phyloP scores from a whole-genome alignment of 2,329 filamentous ascomycete species.

The Xylariaceae sp. region DNA sequence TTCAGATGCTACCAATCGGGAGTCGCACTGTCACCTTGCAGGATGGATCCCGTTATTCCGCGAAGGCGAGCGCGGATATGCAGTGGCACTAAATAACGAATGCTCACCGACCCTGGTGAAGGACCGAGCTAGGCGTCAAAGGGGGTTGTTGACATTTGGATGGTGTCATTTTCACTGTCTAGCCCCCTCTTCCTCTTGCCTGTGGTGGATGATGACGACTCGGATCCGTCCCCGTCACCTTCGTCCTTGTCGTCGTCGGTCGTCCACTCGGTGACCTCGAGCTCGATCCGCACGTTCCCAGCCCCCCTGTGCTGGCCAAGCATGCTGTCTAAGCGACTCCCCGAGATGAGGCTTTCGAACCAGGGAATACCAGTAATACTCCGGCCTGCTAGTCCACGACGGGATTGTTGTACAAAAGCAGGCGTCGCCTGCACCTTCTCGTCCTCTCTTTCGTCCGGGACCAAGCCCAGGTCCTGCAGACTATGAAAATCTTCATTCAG shows the following conservation, averaged over 20 bases:
- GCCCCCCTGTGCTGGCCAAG: constrained; percentile 53
- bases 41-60: constrained; percentile 1
- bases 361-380: constrained; percentile 73
- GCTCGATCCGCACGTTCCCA: constrained; percentile 64
- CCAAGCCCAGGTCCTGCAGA: constrained; percentile 69
- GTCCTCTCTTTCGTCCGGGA: constrained; percentile 44
- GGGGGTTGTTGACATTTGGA: constrained; percentile 2
- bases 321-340: constrained; percentile 65
- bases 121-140: constrained; percentile 4
- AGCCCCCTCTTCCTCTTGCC: constrained; percentile 50
- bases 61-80: neutral
- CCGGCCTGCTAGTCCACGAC: constrained; percentile 35
- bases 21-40: neutral
- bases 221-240: constrained; percentile 32
- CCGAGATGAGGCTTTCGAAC: constrained; percentile 77
- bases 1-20: too few species aligned
- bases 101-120: constrained; percentile 1
- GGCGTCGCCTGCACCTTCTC: constrained; percentile 24
- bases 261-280: constrained; percentile 76
- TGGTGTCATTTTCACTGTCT: constrained; percentile 32
- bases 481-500: constrained; percentile 63
- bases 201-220: constrained; percentile 32
- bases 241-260: constrained; percentile 36
- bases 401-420: constrained; percentile 29
- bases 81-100: neutral